Conservation (phyloP, 768 basidiomycete species). For the Collybia sp. region DNA sequence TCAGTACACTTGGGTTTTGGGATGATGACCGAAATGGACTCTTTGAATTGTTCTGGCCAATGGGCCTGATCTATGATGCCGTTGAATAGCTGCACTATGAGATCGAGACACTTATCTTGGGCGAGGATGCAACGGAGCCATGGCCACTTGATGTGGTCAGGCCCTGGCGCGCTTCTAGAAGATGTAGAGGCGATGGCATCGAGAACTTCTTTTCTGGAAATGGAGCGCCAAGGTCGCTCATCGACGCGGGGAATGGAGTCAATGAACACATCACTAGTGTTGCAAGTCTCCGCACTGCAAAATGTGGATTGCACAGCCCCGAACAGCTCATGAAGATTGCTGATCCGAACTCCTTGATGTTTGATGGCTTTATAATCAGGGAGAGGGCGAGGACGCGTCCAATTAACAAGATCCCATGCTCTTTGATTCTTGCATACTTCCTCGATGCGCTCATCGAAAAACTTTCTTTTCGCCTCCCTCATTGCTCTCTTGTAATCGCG, state of each 20-base stretch:
- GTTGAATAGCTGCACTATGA: background rate
- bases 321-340: background rate
- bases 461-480: background rate
- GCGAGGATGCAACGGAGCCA: background rate
- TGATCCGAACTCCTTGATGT: background rate
- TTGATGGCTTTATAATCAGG: background rate
- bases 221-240: background rate
- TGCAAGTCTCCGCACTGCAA: background rate
- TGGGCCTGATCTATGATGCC: background rate
- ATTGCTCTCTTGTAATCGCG: background rate
- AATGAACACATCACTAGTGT: background rate
- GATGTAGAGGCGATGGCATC: background rate
- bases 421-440: background rate
- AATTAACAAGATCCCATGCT: background rate
- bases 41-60: background rate
- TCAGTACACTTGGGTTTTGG: background rate
- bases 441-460: background rate
- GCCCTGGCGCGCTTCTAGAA: background rate
- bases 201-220: background rate
- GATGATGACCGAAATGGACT: background rate
- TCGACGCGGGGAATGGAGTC: background rate
- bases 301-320: background rate
- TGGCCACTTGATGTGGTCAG: background rate
- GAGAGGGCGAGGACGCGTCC: background rate
- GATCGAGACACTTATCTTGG: background rate